These are phyloP conservation scores for Aspergillus niger DNA, from an alignment of 2,329 filamentous ascomycete species.

Conservation along the genomic window DNA sequence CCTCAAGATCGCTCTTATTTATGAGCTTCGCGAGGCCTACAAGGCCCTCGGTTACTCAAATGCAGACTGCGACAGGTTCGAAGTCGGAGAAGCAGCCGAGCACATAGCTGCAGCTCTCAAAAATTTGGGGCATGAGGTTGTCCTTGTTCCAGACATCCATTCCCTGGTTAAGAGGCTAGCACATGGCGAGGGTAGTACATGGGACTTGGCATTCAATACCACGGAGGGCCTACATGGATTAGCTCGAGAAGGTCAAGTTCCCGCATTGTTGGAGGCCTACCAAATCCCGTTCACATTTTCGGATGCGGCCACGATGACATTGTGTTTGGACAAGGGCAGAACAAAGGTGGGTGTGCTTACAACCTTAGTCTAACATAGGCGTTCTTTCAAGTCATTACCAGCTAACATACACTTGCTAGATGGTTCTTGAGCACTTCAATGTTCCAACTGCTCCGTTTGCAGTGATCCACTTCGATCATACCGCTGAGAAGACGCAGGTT, in stretches of 20 bases:
- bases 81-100: constrained; percentile 20
- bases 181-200: constrained; percentile 18
- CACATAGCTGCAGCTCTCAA: constrained; percentile 15
- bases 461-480: constrained; percentile 2
- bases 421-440: constrained; percentile 17
- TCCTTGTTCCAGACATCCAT: constrained; percentile 19
- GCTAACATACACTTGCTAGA: constrained; percentile 2
- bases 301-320: constrained; percentile 24
- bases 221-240: constrained; percentile 25
- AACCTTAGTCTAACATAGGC: not conserved
- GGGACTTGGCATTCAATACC: constrained; percentile 32
- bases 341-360: constrained; percentile 20
- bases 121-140: constrained; percentile 17
- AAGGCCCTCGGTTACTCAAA: constrained; percentile 13
- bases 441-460: constrained; percentile 22
- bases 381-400: too few relatives aligned
- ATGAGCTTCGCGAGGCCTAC: constrained; percentile 17
- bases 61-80: constrained; percentile 19
- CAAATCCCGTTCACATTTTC: constrained; percentile 27
- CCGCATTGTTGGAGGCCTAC: constrained; percentile 30
- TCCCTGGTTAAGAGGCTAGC: constrained; percentile 19
- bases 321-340: constrained; percentile 25
- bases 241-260: constrained; percentile 28
- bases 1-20: constrained; percentile 15
- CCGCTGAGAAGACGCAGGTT: not conserved